phyloP scores from a whole-genome alignment of 768 basidiomycete genomes.

The Termitomyces bulborhizus region DNA sequence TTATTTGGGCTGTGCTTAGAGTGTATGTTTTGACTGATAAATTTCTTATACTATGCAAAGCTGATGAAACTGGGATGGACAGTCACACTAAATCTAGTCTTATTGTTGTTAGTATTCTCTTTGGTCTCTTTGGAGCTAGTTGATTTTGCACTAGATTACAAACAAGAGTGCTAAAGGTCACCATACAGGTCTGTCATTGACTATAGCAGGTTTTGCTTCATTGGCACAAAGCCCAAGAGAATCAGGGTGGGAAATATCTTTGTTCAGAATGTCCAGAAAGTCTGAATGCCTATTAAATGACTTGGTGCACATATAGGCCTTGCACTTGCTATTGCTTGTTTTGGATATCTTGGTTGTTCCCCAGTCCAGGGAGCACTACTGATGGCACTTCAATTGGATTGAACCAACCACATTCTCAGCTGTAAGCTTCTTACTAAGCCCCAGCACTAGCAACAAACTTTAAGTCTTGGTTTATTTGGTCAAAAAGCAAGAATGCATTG shows the following conservation, averaged over 20 bases:
- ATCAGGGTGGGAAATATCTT: constrained; percentile 24
- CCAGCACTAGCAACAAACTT: no score
- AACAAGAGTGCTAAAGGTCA: neutral
- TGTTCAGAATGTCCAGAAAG: neutral
- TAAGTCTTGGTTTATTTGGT: no score
- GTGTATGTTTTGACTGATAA: constrained; percentile 21
- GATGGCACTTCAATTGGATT: constrained; percentile 23
- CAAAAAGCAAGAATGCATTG: no score
- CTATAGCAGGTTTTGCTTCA: constrained; percentile 18
- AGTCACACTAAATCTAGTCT: neutral
- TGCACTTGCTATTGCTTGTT: constrained; percentile 24
- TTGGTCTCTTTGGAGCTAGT: neutral
- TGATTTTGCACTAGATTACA: neutral
- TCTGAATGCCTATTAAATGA: neutral
- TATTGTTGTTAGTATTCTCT: neutral
- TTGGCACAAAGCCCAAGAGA: constrained; percentile 26
- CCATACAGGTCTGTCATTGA: constrained; percentile 26
- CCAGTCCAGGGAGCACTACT: constrained; percentile 30
- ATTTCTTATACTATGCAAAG: neutral
- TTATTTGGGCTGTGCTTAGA: constrained; percentile 31
- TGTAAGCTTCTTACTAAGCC: no score
- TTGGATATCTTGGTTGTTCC: constrained; percentile 25
- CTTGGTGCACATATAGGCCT: constrained; percentile 29
- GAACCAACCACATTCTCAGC: constrained; percentile 27
- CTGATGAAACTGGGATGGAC: neutral